Evolutionary conservation across 1,284 basidiomycete genomes (phyloP), one percentile per base, ranked within the genome.

Genomic region (Rhodotorula glutinis): DNA sequence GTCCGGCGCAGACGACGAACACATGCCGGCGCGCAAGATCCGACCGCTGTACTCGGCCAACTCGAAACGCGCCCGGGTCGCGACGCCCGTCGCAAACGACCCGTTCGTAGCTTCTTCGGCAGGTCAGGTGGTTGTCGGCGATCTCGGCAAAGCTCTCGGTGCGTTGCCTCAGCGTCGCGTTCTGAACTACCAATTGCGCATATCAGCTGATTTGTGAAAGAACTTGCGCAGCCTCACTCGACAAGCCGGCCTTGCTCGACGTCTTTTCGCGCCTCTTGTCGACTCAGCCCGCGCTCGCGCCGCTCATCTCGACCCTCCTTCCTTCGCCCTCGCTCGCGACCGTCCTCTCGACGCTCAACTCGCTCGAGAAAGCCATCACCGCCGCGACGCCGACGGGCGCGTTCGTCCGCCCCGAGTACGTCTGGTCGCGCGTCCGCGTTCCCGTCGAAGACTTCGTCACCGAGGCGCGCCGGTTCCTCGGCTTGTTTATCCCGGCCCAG

Each of bases 371-470:
- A 33, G 57, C 63, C n/a, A 56, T 76, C 46, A n/a, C 69, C 16
- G 52, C 57, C 44, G 72, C 73, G 27, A 44, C 74, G 33, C 75
- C 75, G 7, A 33, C 67, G 9, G 72, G 72, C 29, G 44, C 57
- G 21, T 57, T 58, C 52, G 41, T 70, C n/a, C 70, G 75, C n/a
- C 55, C 61, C 27, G 73, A 74, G 17, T 75, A 75, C 65, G 53
- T 75, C 52, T 74, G 65, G 67, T 62, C 65, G 23, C 70, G 75
- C 60, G 62, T 74, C 23, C 67, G 75, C 21, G 54, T 66, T 3
- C 63, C 73, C 9, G 58, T 76, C 23, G 75, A 76, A 46, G 66
- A 70, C 27, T 76, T 72, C 61, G 62, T 73, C 27, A 46, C 69
- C 27, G 71, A 74, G 52, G 27, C 63, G 33, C 58, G 60, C 16